phyloP scores from a whole-genome alignment of 2,329 filamentous ascomycete species.

The Fusarium tricinctum region DNA sequence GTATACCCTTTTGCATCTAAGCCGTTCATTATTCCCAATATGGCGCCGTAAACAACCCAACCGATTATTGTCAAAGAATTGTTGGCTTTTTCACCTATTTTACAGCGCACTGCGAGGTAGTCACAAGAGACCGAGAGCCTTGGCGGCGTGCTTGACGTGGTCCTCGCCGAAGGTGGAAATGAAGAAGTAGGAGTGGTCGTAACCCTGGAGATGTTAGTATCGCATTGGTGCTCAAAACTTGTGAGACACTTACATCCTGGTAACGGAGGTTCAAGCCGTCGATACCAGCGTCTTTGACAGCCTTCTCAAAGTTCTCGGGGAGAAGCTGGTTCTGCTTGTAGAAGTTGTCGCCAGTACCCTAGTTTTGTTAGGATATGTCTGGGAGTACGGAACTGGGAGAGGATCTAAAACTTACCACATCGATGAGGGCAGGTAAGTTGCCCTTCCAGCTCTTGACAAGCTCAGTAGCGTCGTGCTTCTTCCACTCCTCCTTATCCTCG shows the following conservation, averaged over 20 bases:
- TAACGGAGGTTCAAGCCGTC: slow-evolving; percentile 82
- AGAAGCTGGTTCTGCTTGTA: slow-evolving; percentile 94
- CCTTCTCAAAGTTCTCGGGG: slow-evolving; percentile 90
- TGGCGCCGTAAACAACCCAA: slow-evolving; percentile 32
- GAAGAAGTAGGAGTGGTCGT: slow-evolving; percentile 98
- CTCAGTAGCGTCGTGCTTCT: slow-evolving; percentile 92
- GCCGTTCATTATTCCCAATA: slow-evolving; percentile 5
- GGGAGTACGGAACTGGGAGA: not conserved
- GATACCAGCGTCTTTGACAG: slow-evolving; percentile 81
- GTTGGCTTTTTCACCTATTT: slow-evolving; percentile 34
- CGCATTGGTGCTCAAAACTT: too few relatives aligned
- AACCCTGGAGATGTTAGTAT: slow-evolving; percentile 66
- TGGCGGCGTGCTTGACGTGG: slow-evolving; percentile 92
- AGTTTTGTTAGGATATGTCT: not conserved
- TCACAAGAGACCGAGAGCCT: slow-evolving; percentile 71
- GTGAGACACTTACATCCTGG: slow-evolving; percentile 71
- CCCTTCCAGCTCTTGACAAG: slow-evolving; percentile 81
- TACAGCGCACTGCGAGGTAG: slow-evolving; percentile 45
- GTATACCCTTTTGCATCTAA: slow-evolving; percentile 4
- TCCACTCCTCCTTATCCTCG: slow-evolving; percentile 81
- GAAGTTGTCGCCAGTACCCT: slow-evolving; percentile 95
- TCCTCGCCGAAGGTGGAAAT: slow-evolving; percentile 92
- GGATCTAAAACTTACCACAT: slow-evolving; percentile 74
- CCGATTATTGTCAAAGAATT: slow-evolving; percentile 20
- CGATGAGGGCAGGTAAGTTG: slow-evolving; percentile 83